These are phyloP conservation scores for Beauveria caledonica DNA, from an alignment of 2,329 filamentous ascomycete species.

Conservation along the genomic window DNA sequence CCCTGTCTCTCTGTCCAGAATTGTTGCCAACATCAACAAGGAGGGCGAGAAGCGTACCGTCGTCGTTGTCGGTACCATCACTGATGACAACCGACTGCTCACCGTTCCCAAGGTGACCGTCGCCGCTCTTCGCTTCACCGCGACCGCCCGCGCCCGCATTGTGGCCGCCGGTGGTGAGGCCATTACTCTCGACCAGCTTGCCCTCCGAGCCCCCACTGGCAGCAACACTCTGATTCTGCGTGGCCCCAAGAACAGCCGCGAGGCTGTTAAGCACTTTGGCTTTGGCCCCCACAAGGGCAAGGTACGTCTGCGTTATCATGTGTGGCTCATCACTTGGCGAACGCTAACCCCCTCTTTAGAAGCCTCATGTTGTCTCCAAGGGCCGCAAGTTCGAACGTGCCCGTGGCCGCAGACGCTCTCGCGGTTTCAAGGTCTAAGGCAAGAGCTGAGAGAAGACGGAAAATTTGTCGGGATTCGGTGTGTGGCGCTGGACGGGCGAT, in stretches of 20 bases:
- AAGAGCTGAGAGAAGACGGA: background rate
- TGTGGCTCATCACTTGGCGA: background rate
- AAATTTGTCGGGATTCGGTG: background rate
- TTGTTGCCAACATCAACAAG: constrained; percentile 62
- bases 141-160: constrained; percentile 90
- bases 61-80: constrained; percentile 90
- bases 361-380: constrained; percentile 96
- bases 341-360: constrained; percentile 48
- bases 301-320: constrained; percentile 43
- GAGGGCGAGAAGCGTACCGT: constrained; percentile 72
- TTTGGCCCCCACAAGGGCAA: constrained; percentile 97
- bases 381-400: constrained; percentile 99
- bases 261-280: constrained; percentile 99
- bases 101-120: constrained; percentile 86
- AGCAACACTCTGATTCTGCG: constrained; percentile 95
- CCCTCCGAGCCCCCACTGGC: constrained; percentile 88
- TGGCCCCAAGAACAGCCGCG: constrained; percentile 95
- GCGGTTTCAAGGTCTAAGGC: constrained; percentile 99
- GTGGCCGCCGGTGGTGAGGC: constrained; percentile 87
- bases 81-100: constrained; percentile 93
- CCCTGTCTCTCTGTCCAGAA: constrained; percentile 88
- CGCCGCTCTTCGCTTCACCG: constrained; percentile 93
- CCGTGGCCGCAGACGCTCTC: constrained; percentile 96
- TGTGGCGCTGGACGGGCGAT: constrained; percentile 19
- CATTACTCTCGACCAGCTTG: constrained; percentile 95